Percentiles rank a stretch among this genome's conserved stretches.
Conservation (phyloP, 1,284 basidiomycete genomes). For the Pholiota adiposa region DNA sequence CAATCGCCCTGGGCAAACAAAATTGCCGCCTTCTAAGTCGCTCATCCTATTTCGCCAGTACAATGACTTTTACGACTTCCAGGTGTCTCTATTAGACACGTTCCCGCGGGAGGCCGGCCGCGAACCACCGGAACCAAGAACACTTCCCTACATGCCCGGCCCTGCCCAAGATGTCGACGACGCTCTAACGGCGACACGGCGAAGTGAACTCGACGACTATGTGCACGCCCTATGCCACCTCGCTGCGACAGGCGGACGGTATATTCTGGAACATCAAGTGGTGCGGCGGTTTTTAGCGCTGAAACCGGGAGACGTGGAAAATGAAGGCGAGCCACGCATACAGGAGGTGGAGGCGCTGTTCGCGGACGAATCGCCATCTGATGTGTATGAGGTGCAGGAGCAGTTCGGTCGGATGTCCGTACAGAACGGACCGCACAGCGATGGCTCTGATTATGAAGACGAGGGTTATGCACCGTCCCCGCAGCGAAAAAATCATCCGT, state of each 20-base stretch:
- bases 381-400: slow-evolving; percentile 46
- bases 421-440: slow-evolving; percentile 46
- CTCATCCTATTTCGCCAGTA: slow-evolving; percentile 95
- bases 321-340: slow-evolving; percentile 61
- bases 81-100: slow-evolving; percentile 83
- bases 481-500: slow-evolving; percentile 37
- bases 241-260: slow-evolving; percentile 66
- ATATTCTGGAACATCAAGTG: slow-evolving; percentile 83
- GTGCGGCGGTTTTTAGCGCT: slow-evolving; percentile 87
- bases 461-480: slow-evolving; percentile 53
- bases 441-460: slow-evolving; percentile 66
- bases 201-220: slow-evolving; percentile 89
- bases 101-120: slow-evolving; percentile 93
- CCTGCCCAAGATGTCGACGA: slow-evolving; percentile 88
- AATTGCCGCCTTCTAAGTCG: slow-evolving; percentile 72
- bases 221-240: slow-evolving; percentile 79
- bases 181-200: slow-evolving; percentile 80
- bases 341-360: slow-evolving; percentile 62
- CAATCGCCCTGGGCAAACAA: slow-evolving; percentile 52
- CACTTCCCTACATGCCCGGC: slow-evolving; percentile 96
- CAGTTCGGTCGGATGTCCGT: slow-evolving; percentile 53
- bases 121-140: slow-evolving; percentile 63
- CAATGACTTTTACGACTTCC: slow-evolving; percentile 99
- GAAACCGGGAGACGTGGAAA: slow-evolving; percentile 87
- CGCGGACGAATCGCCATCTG: slow-evolving; percentile 38